phyloP scores from a whole-genome alignment of 31 red algal genomes.

The Odonthalia washingtoniensis region DNA sequence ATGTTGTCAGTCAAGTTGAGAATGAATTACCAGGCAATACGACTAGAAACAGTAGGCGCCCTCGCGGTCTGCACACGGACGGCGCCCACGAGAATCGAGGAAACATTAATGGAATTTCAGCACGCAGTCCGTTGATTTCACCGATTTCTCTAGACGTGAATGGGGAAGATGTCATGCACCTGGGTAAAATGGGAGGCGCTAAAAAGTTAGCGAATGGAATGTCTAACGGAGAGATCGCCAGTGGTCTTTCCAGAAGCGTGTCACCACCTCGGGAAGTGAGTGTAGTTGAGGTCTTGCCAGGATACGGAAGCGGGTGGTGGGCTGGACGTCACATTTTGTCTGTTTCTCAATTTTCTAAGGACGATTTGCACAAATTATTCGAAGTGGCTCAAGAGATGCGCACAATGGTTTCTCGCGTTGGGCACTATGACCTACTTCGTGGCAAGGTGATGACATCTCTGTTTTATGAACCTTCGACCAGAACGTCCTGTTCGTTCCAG shows the following conservation, averaged over 20 bases:
- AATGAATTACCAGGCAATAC: too few species aligned
- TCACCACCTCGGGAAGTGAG: too few species aligned
- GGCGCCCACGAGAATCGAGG: too few species aligned
- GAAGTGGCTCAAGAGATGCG: slow-evolving; percentile 98
- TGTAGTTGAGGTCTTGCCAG: slow-evolving; percentile 56
- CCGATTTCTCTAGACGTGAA: slow-evolving; percentile 39
- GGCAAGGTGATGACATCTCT: slow-evolving; percentile 94
- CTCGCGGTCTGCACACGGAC: too few species aligned
- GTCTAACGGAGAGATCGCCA: not conserved
- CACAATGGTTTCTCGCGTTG: slow-evolving; percentile 91
- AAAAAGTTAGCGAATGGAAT: not conserved
- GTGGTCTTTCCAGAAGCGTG: not conserved
- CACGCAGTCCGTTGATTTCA: slow-evolving; percentile 48
- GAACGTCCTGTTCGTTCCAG: slow-evolving; percentile 92
- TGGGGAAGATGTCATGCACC: not conserved
- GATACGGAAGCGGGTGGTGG: slow-evolving; percentile 85
- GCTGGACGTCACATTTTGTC: slow-evolving; percentile 87
- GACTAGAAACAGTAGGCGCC: too few species aligned
- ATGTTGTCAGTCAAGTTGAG: too few species aligned
- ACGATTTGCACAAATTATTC: slow-evolving; percentile 92
- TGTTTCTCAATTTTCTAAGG: slow-evolving; percentile 86
- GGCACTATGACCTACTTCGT: slow-evolving; percentile 88
- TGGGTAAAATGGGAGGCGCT: not conserved
- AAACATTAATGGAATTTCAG: slow-evolving; percentile 19
- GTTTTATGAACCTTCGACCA: slow-evolving; percentile 95